phyloP scores from a whole-genome alignment of 2,329 filamentous ascomycete species.

The Verticillium longisporum region DNA sequence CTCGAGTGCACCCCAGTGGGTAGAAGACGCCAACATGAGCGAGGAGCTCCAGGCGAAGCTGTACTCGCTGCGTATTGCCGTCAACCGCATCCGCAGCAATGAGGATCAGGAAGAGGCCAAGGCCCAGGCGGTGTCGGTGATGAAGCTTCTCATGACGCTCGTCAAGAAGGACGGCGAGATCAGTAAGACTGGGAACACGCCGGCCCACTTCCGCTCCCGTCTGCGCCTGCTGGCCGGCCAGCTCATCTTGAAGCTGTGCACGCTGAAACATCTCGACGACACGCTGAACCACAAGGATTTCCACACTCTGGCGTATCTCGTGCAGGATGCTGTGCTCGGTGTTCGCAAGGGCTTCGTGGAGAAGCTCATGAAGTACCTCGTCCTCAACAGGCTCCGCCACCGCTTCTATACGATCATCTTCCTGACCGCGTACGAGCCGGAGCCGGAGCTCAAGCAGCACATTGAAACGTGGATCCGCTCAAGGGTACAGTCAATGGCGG shows the following conservation, averaged over 20 bases:
- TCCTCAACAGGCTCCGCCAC: constrained; percentile 58
- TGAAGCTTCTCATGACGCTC: constrained; percentile 71
- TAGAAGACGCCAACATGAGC: constrained; percentile 60
- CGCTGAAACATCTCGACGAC: constrained; percentile 67
- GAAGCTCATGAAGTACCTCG: constrained; percentile 86
- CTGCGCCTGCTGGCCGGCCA: constrained; percentile 77
- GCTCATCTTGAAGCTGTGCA: constrained; percentile 77
- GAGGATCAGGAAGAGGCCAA: constrained; percentile 46
- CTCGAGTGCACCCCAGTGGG: constrained; percentile 41
- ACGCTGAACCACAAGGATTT: constrained; percentile 68
- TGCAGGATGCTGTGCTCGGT: constrained; percentile 67
- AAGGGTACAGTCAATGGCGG: constrained; percentile 59
- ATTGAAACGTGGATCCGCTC: constrained; percentile 87
- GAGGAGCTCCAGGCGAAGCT: constrained; percentile 79
- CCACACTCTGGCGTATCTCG: constrained; percentile 71
- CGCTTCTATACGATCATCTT: constrained; percentile 90
- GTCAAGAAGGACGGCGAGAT: constrained; percentile 73
- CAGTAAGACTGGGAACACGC: constrained; percentile 67
- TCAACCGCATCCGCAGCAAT: constrained; percentile 70
- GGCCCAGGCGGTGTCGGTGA: constrained; percentile 59
- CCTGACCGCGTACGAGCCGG: constrained; percentile 84
- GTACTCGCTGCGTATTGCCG: constrained; percentile 76
- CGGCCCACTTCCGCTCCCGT: constrained; percentile 70
- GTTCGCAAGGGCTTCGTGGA: constrained; percentile 76
- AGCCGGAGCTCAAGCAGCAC: constrained; percentile 61